phyloP scores from a whole-genome alignment of 805 yeast genomes.

The Cyberlindnera euphorbiae region DNA sequence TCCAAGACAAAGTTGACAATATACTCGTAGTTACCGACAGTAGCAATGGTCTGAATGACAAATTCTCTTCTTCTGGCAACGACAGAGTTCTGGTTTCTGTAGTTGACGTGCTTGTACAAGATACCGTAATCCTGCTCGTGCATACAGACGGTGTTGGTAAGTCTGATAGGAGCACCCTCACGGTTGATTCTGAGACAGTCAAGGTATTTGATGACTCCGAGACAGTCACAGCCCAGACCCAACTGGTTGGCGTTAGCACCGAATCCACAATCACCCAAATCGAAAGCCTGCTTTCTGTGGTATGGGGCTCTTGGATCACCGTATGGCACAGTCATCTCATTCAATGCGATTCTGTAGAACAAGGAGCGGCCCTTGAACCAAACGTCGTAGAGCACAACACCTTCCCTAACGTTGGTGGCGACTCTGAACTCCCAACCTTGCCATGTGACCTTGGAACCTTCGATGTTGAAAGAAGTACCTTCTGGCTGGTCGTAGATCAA shows the following conservation, averaged over 20 bases:
- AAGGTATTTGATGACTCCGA: conserved; percentile 71
- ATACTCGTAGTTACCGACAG: conserved; percentile 83
- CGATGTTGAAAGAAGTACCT: conserved; percentile 64
- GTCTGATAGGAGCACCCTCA: conserved; percentile 55
- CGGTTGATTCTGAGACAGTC: conserved; percentile 54
- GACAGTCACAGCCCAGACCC: conserved; percentile 75
- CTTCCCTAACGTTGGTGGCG: conserved; percentile 69
- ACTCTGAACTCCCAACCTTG: conserved; percentile 82
- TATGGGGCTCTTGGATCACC: conserved; percentile 82
- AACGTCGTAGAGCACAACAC: conserved; percentile 69
- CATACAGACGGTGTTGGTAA: conserved; percentile 72
- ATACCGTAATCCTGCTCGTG: conserved; percentile 79
- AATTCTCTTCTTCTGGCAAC: conserved; percentile 71
- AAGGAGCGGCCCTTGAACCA: conserved; percentile 72
- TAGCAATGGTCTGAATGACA: conserved; percentile 74
- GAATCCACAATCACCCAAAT: conserved; percentile 81
- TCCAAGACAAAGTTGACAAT: conserved; percentile 66
- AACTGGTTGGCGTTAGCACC: conserved; percentile 69
- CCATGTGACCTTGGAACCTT: conserved; percentile 64
- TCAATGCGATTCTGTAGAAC: conserved; percentile 65
- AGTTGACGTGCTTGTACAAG: conserved; percentile 74
- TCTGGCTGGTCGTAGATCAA: conserved; percentile 70
- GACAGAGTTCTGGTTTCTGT: conserved; percentile 66
- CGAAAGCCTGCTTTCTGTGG: conserved; percentile 85
- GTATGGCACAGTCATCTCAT: conserved; percentile 87